Evolutionary conservation across 352 stramenopile species (phyloP).

Genomic region (Pythium guiyangense): DNA sequence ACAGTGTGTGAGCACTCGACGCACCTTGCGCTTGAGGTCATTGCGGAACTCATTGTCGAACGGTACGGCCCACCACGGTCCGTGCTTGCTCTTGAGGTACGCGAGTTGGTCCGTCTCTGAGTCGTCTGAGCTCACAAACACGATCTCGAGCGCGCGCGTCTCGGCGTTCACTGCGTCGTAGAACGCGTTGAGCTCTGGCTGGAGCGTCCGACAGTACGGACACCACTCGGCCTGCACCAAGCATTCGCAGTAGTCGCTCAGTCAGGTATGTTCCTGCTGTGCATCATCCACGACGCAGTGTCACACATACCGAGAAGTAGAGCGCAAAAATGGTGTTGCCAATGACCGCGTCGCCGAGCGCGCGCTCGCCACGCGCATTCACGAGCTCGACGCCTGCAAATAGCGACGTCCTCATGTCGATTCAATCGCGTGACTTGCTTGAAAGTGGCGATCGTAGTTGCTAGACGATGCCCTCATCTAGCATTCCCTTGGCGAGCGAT

Average conservation of each 20-base stretch:
- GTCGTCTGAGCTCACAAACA: slow-evolving; percentile 76
- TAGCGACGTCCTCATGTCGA: slow-evolving; percentile 10
- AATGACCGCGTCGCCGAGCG: slow-evolving; percentile 38
- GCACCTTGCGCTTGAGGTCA: slow-evolving; percentile 74
- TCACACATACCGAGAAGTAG: slow-evolving; percentile 60
- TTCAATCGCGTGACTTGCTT: no score
- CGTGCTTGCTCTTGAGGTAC: slow-evolving; percentile 72
- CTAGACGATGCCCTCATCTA: no score
- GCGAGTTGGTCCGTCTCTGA: slow-evolving; percentile 47
- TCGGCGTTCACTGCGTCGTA: slow-evolving; percentile 47
- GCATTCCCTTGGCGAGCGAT: no score
- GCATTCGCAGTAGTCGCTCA: no score
- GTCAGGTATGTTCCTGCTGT: background rate
- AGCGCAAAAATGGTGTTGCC: slow-evolving; percentile 57
- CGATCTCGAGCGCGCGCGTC: slow-evolving; percentile 47
- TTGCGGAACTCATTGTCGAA: slow-evolving; percentile 58
- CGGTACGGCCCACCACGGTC: slow-evolving; percentile 69
- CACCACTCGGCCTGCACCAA: slow-evolving; percentile 70
- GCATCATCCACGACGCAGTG: background rate
- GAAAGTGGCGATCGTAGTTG: no score
- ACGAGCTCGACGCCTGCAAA: slow-evolving; percentile 49
- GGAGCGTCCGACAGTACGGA: slow-evolving; percentile 75
- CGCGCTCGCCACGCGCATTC: slow-evolving; percentile 46
- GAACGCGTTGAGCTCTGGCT: slow-evolving; percentile 71
- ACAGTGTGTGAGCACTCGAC: background rate